These are phyloP conservation scores for Paecilomyces niveus DNA, from an alignment of 2,329 filamentous ascomycete genomes.

Conservation along the genomic window DNA sequence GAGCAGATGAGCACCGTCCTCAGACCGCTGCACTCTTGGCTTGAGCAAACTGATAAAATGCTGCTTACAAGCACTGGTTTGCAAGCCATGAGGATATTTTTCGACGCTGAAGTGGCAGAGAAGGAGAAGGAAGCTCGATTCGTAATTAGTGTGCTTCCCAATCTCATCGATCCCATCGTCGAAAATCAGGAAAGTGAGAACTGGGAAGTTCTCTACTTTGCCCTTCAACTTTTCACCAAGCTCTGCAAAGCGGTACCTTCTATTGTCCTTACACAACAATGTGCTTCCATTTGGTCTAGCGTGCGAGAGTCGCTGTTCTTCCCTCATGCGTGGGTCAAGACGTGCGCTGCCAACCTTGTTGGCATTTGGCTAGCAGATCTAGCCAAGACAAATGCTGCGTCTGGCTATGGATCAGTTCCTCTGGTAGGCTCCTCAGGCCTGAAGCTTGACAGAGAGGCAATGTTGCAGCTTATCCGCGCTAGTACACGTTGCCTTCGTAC, in stretches of 20 bases:
- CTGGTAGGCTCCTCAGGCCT: constrained; percentile 66
- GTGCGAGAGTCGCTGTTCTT: constrained; percentile 65
- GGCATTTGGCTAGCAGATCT: constrained; percentile 76
- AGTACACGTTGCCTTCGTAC: constrained; percentile 55
- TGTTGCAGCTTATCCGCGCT: constrained; percentile 53
- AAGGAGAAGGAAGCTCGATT: constrained; percentile 62
- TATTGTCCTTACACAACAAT: constrained; percentile 53
- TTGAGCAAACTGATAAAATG: constrained; percentile 65
- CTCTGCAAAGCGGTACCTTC: constrained; percentile 61
- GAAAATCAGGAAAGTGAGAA: constrained; percentile 45
- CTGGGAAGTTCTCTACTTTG: constrained; percentile 67
- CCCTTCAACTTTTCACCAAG: constrained; percentile 61
- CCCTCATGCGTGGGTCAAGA: constrained; percentile 66
- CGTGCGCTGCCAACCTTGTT: constrained; percentile 66
- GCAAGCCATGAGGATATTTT: constrained; percentile 75
- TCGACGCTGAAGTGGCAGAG: constrained; percentile 60
- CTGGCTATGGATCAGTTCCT: constrained; percentile 49
- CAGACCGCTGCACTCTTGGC: constrained; percentile 64
- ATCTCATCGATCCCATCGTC: constrained; percentile 47
- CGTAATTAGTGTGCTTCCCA: constrained; percentile 47
- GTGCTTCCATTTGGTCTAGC: constrained; percentile 62
- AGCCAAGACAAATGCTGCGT: constrained; percentile 53
- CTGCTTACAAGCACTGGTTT: constrained; percentile 66
- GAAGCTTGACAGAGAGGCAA: constrained; percentile 55
- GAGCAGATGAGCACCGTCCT: constrained; percentile 67